Evolutionary conservation across 2,329 filamentous ascomycete genomes (phyloP), one percentile per base, ranked within the genome.

Genomic region (Colletotrichum karsti): DNA sequence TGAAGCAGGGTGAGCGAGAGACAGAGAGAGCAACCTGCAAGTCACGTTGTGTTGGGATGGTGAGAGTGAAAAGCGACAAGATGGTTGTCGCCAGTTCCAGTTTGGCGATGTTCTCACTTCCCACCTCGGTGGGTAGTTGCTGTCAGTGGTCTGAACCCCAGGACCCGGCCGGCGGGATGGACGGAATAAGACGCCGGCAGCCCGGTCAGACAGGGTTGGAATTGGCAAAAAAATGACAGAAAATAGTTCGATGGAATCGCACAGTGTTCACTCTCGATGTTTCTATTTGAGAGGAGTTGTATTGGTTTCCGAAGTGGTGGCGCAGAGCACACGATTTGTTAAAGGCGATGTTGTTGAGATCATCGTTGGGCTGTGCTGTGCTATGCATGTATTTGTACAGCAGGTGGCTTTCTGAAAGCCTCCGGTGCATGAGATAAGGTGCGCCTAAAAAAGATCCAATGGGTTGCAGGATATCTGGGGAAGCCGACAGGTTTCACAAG

Each of bases 61-160:
- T 64, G 60, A 67, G 64, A 58, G 15, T 54, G 60, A 67, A 33
- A 64, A 53, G 39, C 57, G 60, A 64, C 53, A 22, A 22, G 59
- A 20, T 39, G 39, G 5, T 30, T 22, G 42, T 48, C 39, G 44
- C 44, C 35, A 20, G 37, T 48, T 48, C 33, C 6, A 13, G 54
- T 37, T 57, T 64, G 60, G 37, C 30, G 53, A 30, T 37, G 28
- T 51, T 58, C 44, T 64, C 64, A 41, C 24, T 51, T 30, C 51
- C 50, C 42, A 46, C 42, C 59, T 37, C 59, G 59, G 44, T 33
- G 39, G 39, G 53, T 20, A 59, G 48, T 28, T 20, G 42, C 28
- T 58, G 41, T 24, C 33, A 24, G 35, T 30, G 44, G 24, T 39
- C 28, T 42, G 39, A 44, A 53, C 51, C 12, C 26, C 53, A 50